Percentiles rank a stretch among this genome's conserved stretches.
Evolutionary conservation across 2,329 filamentous ascomycete species (phyloP).

Genomic region (Pseudogymnoascus sp.): DNA sequence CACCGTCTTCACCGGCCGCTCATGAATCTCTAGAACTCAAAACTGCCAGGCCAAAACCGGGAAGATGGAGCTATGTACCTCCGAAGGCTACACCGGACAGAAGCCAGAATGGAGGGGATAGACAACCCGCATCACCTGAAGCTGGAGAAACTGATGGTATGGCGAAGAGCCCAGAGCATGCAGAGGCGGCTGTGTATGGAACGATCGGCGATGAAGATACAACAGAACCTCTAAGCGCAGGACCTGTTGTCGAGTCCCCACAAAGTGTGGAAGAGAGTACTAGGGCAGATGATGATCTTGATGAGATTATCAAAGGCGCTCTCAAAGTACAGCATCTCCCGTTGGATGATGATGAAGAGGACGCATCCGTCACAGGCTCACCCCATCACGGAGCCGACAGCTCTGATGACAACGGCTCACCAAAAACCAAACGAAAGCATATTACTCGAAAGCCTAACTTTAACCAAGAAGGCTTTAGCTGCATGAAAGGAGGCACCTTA

Average conservation of each 20-base stretch:
- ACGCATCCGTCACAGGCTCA: constrained; percentile 20
- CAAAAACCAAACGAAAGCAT: neutral
- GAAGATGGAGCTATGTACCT: constrained; percentile 36
- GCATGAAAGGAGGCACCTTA: constrained; percentile 46
- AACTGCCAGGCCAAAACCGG: constrained; percentile 34
- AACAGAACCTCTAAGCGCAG: neutral
- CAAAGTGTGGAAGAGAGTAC: neutral
- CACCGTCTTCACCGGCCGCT: neutral
- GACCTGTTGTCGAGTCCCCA: constrained; percentile 2
- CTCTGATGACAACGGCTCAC: neutral
- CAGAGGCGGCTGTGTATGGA: neutral
- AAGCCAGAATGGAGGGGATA: constrained; percentile 20
- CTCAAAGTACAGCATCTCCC: constrained; percentile 55
- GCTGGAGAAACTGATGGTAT: neutral
- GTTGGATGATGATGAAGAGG: constrained; percentile 45
- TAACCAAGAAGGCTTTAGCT: constrained; percentile 46
- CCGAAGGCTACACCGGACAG: constrained; percentile 35
- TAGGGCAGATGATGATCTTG: constrained; percentile 48
- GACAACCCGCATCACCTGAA: neutral
- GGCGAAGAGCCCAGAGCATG: neutral
- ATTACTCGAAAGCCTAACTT: constrained; percentile 13
- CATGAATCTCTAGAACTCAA: constrained; percentile 45
- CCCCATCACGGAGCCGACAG: constrained; percentile 16
- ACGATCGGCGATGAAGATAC: constrained; percentile 3
- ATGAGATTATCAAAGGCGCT: constrained; percentile 57